Evolutionary conservation across 371 early-diverging fungal genomes (phyloP), one percentile per base, ranked within the genome.

Genomic region (Mortierella sp.): DNA sequence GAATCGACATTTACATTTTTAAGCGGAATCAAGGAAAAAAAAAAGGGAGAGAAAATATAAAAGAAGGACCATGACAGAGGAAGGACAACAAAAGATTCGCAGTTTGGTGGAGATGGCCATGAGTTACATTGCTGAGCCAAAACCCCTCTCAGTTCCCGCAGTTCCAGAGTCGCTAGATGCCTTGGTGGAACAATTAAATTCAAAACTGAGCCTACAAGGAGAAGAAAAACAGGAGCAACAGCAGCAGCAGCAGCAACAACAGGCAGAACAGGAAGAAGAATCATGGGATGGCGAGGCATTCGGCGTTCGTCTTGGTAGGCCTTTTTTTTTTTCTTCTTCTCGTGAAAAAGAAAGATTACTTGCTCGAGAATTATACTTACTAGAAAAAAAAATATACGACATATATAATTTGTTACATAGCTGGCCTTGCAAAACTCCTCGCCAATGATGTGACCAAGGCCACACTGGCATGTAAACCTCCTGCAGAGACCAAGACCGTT

Each of bases 81-180:
- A 80, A 37, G 71, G 74, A 65, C 75, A 80, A 47, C 56, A 64
- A 61, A 80, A 80, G 72, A 80, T 80, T 67, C 75, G 81, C 5
- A 47, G 72, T 22, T 58, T 80, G 75, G 71, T 75, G 40, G 71
- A 75, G 22, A 47, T 80, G 71, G 75, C 62, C 43, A 57, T 80
- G 68, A 43, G 62, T 58, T 80, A 80, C 57, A 68, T 68, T 2
- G 66, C 65, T n/a, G 75, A 80, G 43, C 75, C 68, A 10, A 66
- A 71, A 42, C 75, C 72, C 19, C 62, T 80, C 45, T 64, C 59
- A 13, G 75, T 80, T 26, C 81, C 81, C 15, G 66, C 68, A 13
- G 68, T 70, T 15, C 64, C 75, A 26, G 81, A 70, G 54, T 71
- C 81, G 9, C 28, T 80, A 1, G 75, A 75, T 22, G 75, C 64